Percentiles rank a stretch among this genome's conserved stretches.
Evolutionary conservation across 192 early-diverging fungal genomes (phyloP).

Genomic region (Umbelopsis ramanniana): DNA sequence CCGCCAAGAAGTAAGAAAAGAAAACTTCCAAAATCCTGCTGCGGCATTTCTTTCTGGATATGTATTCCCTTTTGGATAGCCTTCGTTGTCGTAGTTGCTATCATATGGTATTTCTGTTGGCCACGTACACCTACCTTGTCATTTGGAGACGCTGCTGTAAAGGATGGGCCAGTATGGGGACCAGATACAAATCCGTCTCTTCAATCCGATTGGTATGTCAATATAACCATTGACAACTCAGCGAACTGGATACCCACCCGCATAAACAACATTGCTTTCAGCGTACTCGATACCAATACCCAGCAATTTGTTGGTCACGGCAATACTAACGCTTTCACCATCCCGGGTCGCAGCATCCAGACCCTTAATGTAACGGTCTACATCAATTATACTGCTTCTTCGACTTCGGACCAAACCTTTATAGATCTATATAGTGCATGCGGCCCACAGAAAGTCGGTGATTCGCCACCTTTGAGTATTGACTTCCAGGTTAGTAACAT

Average conservation of each 20-base stretch:
- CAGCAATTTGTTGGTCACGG: conserved; percentile 27
- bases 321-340: conserved; percentile 8
- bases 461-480: neutral
- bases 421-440: conserved; percentile 34
- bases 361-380: conserved; percentile 12
- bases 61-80: neutral
- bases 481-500: neutral
- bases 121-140: conserved; percentile 28
- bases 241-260: conserved; percentile 35
- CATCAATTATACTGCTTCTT: conserved; percentile 25
- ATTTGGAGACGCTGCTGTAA: conserved; percentile 12
- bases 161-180: conserved; percentile 8
- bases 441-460: conserved; percentile 22
- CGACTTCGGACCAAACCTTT: conserved; percentile 25
- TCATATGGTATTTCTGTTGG: conserved; percentile 36
- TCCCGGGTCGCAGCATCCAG: conserved; percentile 12
- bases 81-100: neutral
- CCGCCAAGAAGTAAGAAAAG: conserved; percentile 15
- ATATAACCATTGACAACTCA: conserved; percentile 32
- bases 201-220: conserved; percentile 28
- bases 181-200: conserved; percentile 5
- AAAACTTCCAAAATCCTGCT: conserved; percentile 10
- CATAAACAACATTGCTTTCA: conserved; percentile 22
- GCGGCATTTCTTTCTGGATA: conserved; percentile 13
- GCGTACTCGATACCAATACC: conserved; percentile 23